Evolutionary conservation across 2,329 filamentous ascomycete species (phyloP).

Genomic region (Alternaria gaisen): DNA sequence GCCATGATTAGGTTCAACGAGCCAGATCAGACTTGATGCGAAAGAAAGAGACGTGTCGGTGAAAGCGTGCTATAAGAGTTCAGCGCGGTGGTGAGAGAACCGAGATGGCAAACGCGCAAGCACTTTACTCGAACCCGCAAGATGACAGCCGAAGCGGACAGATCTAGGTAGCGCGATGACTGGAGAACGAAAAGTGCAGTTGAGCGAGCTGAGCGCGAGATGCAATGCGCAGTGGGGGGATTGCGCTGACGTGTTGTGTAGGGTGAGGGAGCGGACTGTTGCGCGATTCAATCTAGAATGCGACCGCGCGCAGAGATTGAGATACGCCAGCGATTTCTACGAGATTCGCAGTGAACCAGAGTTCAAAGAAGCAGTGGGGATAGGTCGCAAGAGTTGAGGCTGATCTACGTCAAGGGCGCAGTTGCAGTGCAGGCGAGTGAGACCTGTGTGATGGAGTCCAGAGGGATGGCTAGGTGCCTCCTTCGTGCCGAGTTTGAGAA

Average conservation of each 20-base stretch:
- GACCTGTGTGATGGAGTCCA: conserved; percentile 16
- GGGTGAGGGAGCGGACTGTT: conserved; percentile 30
- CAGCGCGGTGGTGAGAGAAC: conserved; percentile 26
- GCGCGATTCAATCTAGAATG: conserved; percentile 36
- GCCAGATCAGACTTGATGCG: conserved; percentile 32
- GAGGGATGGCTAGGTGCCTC: conserved; percentile 13
- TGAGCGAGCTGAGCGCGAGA: conserved; percentile 28
- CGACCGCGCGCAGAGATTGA: conserved; percentile 32
- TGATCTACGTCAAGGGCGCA: conserved; percentile 35
- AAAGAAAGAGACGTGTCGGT: conserved; percentile 25
- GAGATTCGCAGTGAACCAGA: conserved; percentile 32
- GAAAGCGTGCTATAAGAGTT: conserved; percentile 16
- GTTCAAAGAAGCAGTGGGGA: conserved; percentile 30
- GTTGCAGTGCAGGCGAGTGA: conserved; percentile 31
- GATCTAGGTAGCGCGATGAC: conserved; percentile 41
- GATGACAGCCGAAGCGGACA: conserved; percentile 30
- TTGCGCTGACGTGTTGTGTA: conserved; percentile 30
- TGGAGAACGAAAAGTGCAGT: conserved; percentile 34
- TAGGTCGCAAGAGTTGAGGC: conserved; percentile 24
- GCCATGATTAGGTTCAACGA: conserved; percentile 59
- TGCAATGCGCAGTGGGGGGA: conserved; percentile 29
- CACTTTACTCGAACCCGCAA: conserved; percentile 38
- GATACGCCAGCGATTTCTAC: conserved; percentile 29
- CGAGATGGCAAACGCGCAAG: conserved; percentile 36
- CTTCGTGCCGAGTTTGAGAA: conserved; percentile 25